Percentiles rank a stretch among this genome's conserved stretches.
Evolutionary conservation across 805 yeast genomes (phyloP).

Genomic region (Barnettozyma pratensis): DNA sequence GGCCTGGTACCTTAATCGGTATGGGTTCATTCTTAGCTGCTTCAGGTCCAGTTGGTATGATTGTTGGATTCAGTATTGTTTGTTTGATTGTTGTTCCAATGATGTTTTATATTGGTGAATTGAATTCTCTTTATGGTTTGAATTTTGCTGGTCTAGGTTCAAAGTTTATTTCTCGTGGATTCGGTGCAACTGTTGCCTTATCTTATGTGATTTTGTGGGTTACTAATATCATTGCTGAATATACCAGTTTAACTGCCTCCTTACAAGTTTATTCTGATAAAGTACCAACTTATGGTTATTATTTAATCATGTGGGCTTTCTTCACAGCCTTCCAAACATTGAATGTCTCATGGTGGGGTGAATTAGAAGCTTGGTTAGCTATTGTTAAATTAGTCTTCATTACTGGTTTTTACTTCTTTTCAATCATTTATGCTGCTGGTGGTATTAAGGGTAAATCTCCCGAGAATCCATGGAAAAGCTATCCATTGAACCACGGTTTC

Average conservation of each 20-base stretch:
- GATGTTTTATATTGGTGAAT: constrained; percentile 53
- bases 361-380: constrained; percentile 50
- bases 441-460: constrained; percentile 30
- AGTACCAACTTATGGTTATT: constrained; percentile 52
- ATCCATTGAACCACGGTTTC: constrained; percentile 40
- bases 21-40: constrained; percentile 44
- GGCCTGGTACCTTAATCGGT: constrained; percentile 54
- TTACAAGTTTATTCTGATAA: constrained; percentile 45
- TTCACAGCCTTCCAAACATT: constrained; percentile 46
- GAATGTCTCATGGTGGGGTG: constrained; percentile 52
- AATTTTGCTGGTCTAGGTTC: constrained; percentile 50
- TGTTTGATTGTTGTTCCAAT: constrained; percentile 49
- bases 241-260: constrained; percentile 47
- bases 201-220: constrained; percentile 52
- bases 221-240: constrained; percentile 50
- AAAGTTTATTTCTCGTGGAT: constrained; percentile 47
- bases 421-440: constrained; percentile 42
- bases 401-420: constrained; percentile 44
- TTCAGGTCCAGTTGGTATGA: constrained; percentile 50
- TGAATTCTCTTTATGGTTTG: constrained; percentile 48
- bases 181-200: constrained; percentile 53
- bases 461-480: constrained; percentile 29
- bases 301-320: constrained; percentile 45
- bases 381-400: constrained; percentile 43
- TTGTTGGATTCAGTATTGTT: constrained; percentile 46